Conservation (phyloP, 2,329 filamentous ascomycete genomes). For the Hymenotorrendiella dingleyae region DNA sequence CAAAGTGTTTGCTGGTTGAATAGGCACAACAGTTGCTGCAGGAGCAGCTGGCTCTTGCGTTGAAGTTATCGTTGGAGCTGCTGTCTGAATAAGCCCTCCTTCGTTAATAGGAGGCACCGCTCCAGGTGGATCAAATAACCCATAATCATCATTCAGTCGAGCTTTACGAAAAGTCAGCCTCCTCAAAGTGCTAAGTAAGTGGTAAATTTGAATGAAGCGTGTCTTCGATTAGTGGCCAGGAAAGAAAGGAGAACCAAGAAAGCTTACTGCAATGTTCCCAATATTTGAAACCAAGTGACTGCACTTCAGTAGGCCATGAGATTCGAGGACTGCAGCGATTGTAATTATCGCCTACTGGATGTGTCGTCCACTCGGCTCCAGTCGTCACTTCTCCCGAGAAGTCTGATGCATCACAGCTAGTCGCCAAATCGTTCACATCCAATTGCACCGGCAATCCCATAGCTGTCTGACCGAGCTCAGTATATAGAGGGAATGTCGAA, state of each 20-base stretch:
- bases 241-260: no score
- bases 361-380: neutral
- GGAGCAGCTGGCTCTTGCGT: slow-evolving; percentile 15
- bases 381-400: neutral
- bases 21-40: slow-evolving; percentile 11
- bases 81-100: neutral
- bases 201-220: no score
- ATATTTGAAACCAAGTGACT: slow-evolving; percentile 16
- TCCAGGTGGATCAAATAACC: slow-evolving; percentile 37
- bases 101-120: slow-evolving; percentile 30
- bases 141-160: slow-evolving; percentile 33
- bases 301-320: slow-evolving; percentile 13
- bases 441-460: neutral
- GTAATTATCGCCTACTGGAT: slow-evolving; percentile 1
- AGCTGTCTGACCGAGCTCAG: neutral
- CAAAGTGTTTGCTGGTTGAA: slow-evolving; percentile 10
- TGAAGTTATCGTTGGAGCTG: neutral
- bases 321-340: slow-evolving; percentile 20
- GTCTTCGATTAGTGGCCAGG: no score
- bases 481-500: neutral
- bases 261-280: slow-evolving; percentile 35
- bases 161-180: no score
- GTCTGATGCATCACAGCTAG: neutral
- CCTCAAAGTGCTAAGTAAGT: no score
- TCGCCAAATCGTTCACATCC: neutral